Conservation (phyloP, 257 asterid species). For the Scutellaria baicalensis region DNA sequence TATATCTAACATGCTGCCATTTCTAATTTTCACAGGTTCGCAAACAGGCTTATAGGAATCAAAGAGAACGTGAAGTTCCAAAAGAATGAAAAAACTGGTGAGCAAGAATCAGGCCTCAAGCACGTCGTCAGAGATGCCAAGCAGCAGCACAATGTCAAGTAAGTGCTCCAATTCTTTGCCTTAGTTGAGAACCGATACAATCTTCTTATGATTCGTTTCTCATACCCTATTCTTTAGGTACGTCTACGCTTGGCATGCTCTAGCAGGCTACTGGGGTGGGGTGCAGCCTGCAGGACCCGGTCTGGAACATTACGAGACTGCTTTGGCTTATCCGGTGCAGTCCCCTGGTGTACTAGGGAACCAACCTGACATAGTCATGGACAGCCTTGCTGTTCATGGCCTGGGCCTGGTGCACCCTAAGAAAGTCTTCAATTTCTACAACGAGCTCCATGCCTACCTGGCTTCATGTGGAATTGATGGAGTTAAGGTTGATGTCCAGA, state of each 20-base stretch:
- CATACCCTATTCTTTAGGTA: slow-evolving; percentile 20
- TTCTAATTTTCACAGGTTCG: slow-evolving; percentile 52
- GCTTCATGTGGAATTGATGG: slow-evolving; percentile 97
- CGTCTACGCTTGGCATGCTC: slow-evolving; percentile 89
- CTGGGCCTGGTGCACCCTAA: slow-evolving; percentile 88
- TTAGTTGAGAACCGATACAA: neutral
- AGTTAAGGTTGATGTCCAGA: slow-evolving; percentile 97
- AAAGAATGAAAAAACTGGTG: slow-evolving; percentile 35
- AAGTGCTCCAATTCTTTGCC: slow-evolving; percentile 14
- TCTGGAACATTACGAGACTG: slow-evolving; percentile 76
- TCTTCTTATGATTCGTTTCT: neutral
- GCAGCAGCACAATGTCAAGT: slow-evolving; percentile 60
- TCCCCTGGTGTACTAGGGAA: slow-evolving; percentile 90
- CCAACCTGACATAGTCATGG: slow-evolving; percentile 97
- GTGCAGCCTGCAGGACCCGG: slow-evolving; percentile 89
- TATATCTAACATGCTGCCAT: neutral
- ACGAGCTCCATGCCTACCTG: slow-evolving; percentile 86
- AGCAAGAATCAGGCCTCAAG: slow-evolving; percentile 59
- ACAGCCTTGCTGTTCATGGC: slow-evolving; percentile 90
- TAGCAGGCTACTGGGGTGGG: slow-evolving; percentile 99
- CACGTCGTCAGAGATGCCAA: slow-evolving; percentile 67
- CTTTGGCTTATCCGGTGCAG: slow-evolving; percentile 84
- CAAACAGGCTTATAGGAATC: slow-evolving; percentile 77
- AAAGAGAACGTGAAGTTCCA: slow-evolving; percentile 80
- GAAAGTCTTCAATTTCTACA: slow-evolving; percentile 82